phyloP scores from a whole-genome alignment of 257 asterid species.

The Cynanchum wilfordii region DNA sequence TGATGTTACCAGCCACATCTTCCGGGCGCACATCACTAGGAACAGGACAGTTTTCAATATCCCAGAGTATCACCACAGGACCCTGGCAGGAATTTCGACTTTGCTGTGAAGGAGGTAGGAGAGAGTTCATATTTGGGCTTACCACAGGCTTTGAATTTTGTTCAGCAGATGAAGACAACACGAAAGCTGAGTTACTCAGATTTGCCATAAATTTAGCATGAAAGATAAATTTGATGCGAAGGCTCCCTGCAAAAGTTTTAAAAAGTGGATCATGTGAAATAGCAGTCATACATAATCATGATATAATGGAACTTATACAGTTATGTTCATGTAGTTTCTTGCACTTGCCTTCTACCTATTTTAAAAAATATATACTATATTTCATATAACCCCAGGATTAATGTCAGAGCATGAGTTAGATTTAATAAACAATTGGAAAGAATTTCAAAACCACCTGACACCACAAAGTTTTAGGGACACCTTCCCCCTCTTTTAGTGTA shows the following conservation, averaged over 20 bases:
- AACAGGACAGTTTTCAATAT: constrained; percentile 93
- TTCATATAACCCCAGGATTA: background rate
- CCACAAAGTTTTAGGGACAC: background rate
- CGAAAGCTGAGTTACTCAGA: constrained; percentile 26
- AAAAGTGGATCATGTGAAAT: background rate
- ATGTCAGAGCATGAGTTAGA: background rate
- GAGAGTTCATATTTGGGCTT: constrained; percentile 26
- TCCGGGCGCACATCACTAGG: constrained; percentile 86
- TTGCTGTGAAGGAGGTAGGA: constrained; percentile 32
- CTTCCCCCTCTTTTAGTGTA: background rate
- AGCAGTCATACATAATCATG: background rate
- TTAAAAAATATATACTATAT: no score
- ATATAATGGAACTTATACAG: background rate
- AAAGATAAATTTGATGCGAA: constrained; percentile 7
- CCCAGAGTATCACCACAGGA: constrained; percentile 87
- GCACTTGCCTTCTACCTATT: no score
- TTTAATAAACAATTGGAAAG: background rate
- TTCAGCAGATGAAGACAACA: constrained; percentile 29
- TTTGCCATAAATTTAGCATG: constrained; percentile 33
- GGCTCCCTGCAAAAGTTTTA: constrained; percentile 26
- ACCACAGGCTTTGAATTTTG: constrained; percentile 25
- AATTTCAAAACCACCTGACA: background rate
- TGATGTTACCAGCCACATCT: constrained; percentile 80
- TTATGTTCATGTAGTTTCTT: background rate
- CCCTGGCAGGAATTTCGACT: constrained; percentile 33